These are phyloP conservation scores for Trypanosoma scelopori DNA, from an alignment of 208 protist species.

Conservation along the genomic window DNA sequence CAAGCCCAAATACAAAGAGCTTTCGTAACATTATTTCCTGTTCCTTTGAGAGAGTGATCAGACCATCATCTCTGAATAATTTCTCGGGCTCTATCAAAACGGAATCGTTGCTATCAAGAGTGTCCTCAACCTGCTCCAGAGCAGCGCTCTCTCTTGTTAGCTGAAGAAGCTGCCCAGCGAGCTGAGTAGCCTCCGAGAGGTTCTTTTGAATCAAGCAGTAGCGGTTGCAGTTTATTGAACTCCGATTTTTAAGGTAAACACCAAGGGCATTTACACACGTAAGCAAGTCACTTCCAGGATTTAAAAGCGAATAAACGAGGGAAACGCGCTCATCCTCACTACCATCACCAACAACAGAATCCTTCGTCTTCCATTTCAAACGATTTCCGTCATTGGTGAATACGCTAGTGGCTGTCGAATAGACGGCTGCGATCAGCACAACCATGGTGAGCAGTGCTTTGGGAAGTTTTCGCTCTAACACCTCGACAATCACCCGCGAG, in stretches of 20 bases:
- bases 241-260: slow-evolving; percentile 49
- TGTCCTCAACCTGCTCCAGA: slow-evolving; percentile 57
- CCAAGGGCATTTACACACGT: slow-evolving; percentile 76
- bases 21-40: slow-evolving; percentile 75
- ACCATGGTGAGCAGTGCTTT: slow-evolving; percentile 45
- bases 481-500: slow-evolving; percentile 70
- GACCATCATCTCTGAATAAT: slow-evolving; percentile 17
- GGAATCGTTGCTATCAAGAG: slow-evolving; percentile 62
- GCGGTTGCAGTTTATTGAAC: slow-evolving; percentile 35
- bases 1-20: slow-evolving; percentile 84
- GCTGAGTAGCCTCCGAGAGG: slow-evolving; percentile 69
- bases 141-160: slow-evolving; percentile 31
- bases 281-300: slow-evolving; percentile 85
- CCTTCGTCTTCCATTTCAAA: slow-evolving; percentile 58
- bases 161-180: slow-evolving; percentile 62
- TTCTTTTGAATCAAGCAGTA: slow-evolving; percentile 89
- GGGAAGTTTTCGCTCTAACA: slow-evolving; percentile 33
- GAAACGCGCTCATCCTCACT: slow-evolving; percentile 50
- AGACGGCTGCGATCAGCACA: slow-evolving; percentile 53
- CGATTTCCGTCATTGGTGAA: slow-evolving; percentile 86
- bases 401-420: slow-evolving; percentile 74
- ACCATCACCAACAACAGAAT: slow-evolving; percentile 30
- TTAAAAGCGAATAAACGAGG: slow-evolving; percentile 55
- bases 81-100: slow-evolving; percentile 12
- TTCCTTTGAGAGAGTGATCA: slow-evolving; percentile 33